Percentiles rank a stretch among this genome's conserved stretches.
These are phyloP conservation scores for Epipyxis sp. DNA, from an alignment of 108 stramenopile species.

Conservation along the genomic window DNA sequence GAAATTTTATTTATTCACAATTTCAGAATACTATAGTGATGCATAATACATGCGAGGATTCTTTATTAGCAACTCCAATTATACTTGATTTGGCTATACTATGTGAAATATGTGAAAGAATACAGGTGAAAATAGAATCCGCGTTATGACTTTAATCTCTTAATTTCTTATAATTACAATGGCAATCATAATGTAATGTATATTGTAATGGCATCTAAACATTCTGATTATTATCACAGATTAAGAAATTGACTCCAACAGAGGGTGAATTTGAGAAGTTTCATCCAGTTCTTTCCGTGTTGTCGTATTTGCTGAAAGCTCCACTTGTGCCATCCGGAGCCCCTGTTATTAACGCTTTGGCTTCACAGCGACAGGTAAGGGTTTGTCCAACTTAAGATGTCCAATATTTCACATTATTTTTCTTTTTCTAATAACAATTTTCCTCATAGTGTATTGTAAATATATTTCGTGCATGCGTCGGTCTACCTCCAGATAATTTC, in stretches of 20 bases:
- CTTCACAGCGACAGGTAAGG: conserved; percentile 92
- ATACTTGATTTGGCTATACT: conserved; percentile 93
- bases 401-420: neutral
- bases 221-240: too few relatives aligned
- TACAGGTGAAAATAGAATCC: conserved; percentile 66
- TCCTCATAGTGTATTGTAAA: conserved; percentile 61
- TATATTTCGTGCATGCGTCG: conserved; percentile 89
- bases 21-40: conserved; percentile 91
- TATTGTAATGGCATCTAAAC: too few relatives aligned
- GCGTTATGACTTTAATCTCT: too few relatives aligned
- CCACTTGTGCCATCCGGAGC: conserved; percentile 92
- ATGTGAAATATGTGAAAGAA: conserved; percentile 84
- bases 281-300: conserved; percentile 85
- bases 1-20: too few relatives aligned
- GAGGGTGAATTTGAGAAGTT: conserved; percentile 77
- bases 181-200: too few relatives aligned
- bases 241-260: conserved; percentile 49
- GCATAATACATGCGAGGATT: conserved; percentile 99
- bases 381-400: conserved; percentile 8
- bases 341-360: conserved; percentile 93
- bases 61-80: conserved; percentile 87
- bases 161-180: too few relatives aligned
- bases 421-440: too few relatives aligned
- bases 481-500: conserved; percentile 85
- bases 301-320: conserved; percentile 97